These are phyloP conservation scores for Aspergillus fijiensis DNA, from an alignment of 2,329 filamentous ascomycete species.

Conservation along the genomic window DNA sequence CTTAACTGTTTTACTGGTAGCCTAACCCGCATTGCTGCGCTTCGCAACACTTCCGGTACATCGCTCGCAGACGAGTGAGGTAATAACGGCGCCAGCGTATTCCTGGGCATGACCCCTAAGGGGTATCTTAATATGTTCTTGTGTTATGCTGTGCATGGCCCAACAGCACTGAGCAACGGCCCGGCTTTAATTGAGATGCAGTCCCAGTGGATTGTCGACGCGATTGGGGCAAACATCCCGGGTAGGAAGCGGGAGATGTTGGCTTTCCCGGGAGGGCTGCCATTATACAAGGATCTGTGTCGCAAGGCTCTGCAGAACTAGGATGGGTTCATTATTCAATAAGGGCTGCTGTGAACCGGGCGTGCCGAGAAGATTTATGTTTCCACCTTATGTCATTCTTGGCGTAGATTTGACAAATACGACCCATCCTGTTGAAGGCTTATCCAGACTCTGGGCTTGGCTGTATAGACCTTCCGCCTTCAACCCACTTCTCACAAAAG, in stretches of 20 bases:
- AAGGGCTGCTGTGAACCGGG: too few relatives aligned
- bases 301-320: constrained; percentile 5
- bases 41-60: constrained; percentile 30
- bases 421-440: too few relatives aligned
- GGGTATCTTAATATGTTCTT: constrained; percentile 54
- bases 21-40: constrained; percentile 32
- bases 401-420: too few relatives aligned
- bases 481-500: too few relatives aligned
- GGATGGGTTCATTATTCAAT: constrained; percentile 1
- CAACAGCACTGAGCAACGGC: constrained; percentile 57
- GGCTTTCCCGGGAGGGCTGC: constrained; percentile 11
- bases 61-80: constrained; percentile 38
- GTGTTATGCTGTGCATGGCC: constrained; percentile 57
- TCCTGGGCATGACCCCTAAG: constrained; percentile 42
- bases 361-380: too few relatives aligned
- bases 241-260: constrained; percentile 19
- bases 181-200: constrained; percentile 56
- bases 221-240: constrained; percentile 33
- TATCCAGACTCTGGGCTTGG: too few relatives aligned
- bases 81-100: constrained; percentile 30
- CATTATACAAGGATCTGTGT: constrained; percentile 3
- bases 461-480: too few relatives aligned
- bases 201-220: constrained; percentile 55
- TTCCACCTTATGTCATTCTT: too few relatives aligned
- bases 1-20: constrained; percentile 43